Conservation (phyloP, 2,329 filamentous ascomycete species). For the Ilyonectria mors-panacis region DNA sequence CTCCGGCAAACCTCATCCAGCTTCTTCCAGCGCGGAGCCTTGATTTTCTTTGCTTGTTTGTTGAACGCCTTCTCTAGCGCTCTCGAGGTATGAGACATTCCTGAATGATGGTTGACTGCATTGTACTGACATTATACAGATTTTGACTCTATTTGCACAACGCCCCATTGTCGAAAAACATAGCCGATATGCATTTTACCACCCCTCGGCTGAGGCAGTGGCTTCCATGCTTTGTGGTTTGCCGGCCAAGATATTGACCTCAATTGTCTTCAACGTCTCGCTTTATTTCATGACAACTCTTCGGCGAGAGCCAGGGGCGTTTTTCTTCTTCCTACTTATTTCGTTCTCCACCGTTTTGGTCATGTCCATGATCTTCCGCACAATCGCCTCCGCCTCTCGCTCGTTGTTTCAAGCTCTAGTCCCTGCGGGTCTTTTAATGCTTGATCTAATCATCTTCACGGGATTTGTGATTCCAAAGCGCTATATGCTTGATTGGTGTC, state of each 20-base stretch:
- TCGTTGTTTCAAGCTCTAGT: slow-evolving; percentile 48
- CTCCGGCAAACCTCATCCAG: slow-evolving; percentile 29
- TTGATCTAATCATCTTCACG: slow-evolving; percentile 73
- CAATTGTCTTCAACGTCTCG: slow-evolving; percentile 82
- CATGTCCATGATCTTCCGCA: slow-evolving; percentile 75
- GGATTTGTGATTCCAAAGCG: slow-evolving; percentile 76
- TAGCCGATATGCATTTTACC: slow-evolving; percentile 86
- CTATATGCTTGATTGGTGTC: slow-evolving; percentile 85
- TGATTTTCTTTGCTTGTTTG: slow-evolving; percentile 89
- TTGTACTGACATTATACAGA: slow-evolving; percentile 59
- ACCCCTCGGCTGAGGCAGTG: slow-evolving; percentile 88
- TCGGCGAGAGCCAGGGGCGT: slow-evolving; percentile 78
- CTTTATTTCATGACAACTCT: slow-evolving; percentile 92
- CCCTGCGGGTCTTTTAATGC: slow-evolving; percentile 46
- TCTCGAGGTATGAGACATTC: slow-evolving; percentile 61
- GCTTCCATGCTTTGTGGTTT: slow-evolving; percentile 89
- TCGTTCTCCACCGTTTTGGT: slow-evolving; percentile 79
- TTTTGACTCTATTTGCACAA: slow-evolving; percentile 88
- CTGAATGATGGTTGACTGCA: background rate
- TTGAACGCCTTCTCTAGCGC: slow-evolving; percentile 88
- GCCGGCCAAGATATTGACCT: slow-evolving; percentile 81
- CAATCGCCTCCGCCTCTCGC: slow-evolving; percentile 45
- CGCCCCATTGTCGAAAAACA: slow-evolving; percentile 95
- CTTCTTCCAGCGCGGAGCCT: slow-evolving; percentile 71
- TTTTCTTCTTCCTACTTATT: slow-evolving; percentile 89